These are phyloP conservation scores for Pseudotulostoma volvatum DNA, from an alignment of 495 filamentous ascomycete species.

Conservation along the genomic window DNA sequence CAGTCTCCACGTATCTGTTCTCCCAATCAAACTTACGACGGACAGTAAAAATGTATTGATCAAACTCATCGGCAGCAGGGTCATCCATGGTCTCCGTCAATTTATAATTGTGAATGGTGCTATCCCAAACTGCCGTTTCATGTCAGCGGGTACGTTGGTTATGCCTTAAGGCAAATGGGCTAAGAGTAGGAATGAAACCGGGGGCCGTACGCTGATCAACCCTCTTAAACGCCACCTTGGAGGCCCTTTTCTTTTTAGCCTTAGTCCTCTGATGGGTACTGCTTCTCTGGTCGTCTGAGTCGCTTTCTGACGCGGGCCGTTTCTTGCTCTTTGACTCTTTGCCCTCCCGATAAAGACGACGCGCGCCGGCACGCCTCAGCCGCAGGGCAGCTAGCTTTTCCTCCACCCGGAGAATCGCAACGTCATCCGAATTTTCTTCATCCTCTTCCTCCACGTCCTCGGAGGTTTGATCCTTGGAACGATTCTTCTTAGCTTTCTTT, in stretches of 20 bases:
- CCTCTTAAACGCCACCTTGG: conserved; percentile 66
- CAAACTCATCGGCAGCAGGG: conserved; percentile 55
- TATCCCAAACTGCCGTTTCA: conserved; percentile 44
- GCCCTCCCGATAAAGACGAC: conserved; percentile 4
- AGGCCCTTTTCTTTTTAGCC: conserved; percentile 32
- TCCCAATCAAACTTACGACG: conserved; percentile 78
- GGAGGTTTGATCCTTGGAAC: conserved; percentile 13
- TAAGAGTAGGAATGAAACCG: too few species aligned
- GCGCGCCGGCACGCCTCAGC: conserved; percentile 9
- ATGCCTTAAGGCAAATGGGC: too few species aligned
- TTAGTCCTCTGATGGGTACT: conserved; percentile 12
- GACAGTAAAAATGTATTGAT: conserved; percentile 76
- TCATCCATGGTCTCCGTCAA: conserved; percentile 66
- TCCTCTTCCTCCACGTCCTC: conserved; percentile 14
- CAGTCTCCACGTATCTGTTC: conserved; percentile 62
- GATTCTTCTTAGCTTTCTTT: conserved; percentile 20
- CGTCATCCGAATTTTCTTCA: conserved; percentile 7
- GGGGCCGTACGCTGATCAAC: conserved; percentile 65
- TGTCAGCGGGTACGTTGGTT: too few species aligned
- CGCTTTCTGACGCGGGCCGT: conserved; percentile 5
- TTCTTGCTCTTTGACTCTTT: conserved; percentile 10
- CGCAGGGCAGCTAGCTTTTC: conserved; percentile 11
- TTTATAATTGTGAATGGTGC: conserved; percentile 65
- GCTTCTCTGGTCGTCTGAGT: conserved; percentile 5
- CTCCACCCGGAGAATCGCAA: conserved; percentile 8